Evolutionary conservation across 192 early-diverging fungal species (phyloP).

Genomic region (Polychytrium aggregatum): DNA sequence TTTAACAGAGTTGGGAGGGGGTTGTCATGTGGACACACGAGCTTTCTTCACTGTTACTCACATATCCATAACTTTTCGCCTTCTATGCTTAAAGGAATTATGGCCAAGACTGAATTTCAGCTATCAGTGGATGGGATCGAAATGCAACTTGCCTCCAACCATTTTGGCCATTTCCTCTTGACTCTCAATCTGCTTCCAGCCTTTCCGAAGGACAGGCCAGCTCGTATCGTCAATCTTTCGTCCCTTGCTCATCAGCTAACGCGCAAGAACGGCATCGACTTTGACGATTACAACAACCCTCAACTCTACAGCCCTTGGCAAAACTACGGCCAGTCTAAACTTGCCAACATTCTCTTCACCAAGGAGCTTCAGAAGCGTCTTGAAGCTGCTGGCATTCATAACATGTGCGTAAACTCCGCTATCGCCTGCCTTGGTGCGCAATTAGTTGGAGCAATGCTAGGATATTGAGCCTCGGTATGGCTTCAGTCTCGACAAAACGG

Average conservation of each 20-base stretch:
- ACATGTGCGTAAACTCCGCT: too few relatives aligned
- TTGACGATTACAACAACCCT: slow-evolving; percentile 4
- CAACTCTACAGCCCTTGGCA: not conserved
- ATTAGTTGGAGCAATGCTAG: too few relatives aligned
- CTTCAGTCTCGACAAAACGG: too few relatives aligned
- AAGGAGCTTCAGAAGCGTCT: slow-evolving; percentile 3
- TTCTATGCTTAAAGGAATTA: slow-evolving; percentile 26
- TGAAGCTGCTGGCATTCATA: not conserved
- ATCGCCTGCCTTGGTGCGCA: too few relatives aligned
- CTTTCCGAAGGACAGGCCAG: not conserved
- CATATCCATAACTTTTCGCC: too few relatives aligned
- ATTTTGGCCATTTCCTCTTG: slow-evolving; percentile 17
- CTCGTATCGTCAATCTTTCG: slow-evolving; percentile 14
- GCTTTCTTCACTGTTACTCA: not conserved
- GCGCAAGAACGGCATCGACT: slow-evolving; percentile 3
- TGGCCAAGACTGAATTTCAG: slow-evolving; percentile 32
- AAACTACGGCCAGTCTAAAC: slow-evolving; percentile 30
- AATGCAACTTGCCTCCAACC: slow-evolving; percentile 13
- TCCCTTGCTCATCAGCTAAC: slow-evolving; percentile 5
- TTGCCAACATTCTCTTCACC: slow-evolving; percentile 33
- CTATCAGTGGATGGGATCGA: slow-evolving; percentile 12
- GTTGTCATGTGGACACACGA: not conserved
- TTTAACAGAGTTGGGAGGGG: not conserved
- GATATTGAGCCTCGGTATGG: too few relatives aligned
- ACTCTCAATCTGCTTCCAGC: slow-evolving; percentile 13